These are phyloP conservation scores for Pythium diclinum DNA, from an alignment of 352 stramenopile genomes.

Conservation along the genomic window DNA sequence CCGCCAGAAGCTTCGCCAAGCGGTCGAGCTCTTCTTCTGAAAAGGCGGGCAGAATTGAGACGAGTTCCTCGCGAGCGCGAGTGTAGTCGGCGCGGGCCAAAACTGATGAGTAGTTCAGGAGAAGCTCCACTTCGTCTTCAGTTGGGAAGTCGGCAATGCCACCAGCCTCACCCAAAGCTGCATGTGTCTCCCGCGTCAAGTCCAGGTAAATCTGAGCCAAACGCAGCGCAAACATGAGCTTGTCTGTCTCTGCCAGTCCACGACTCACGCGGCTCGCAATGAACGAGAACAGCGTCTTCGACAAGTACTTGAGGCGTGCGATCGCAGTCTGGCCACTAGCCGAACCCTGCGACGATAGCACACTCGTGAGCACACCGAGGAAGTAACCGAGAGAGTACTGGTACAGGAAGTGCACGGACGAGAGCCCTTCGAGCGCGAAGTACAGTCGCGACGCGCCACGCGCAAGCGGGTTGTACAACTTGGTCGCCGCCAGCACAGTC, in stretches of 20 bases:
- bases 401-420: slow-evolving; percentile 98
- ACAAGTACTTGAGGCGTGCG: slow-evolving; percentile 62
- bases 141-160: slow-evolving; percentile 54
- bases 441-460: slow-evolving; percentile 85
- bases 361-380: slow-evolving; percentile 92
- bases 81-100: slow-evolving; percentile 45
- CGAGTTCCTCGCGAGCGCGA: slow-evolving; percentile 42
- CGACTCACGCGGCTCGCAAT: slow-evolving; percentile 92
- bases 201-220: slow-evolving; percentile 92
- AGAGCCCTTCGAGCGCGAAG: slow-evolving; percentile 93
- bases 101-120: slow-evolving; percentile 54
- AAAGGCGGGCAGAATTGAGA: slow-evolving; percentile 51
- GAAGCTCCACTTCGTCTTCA: slow-evolving; percentile 69
- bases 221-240: slow-evolving; percentile 97
- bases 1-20: slow-evolving; percentile 72
- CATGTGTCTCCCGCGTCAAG: slow-evolving; percentile 55
- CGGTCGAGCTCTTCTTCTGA: slow-evolving; percentile 74
- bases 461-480: slow-evolving; percentile 95
- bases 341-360: slow-evolving; percentile 57
- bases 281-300: slow-evolving; percentile 87
- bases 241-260: slow-evolving; percentile 95
- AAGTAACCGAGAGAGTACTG: slow-evolving; percentile 99
- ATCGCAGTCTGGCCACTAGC: slow-evolving; percentile 21
- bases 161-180: slow-evolving; percentile 31
- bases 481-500: slow-evolving; percentile 88